phyloP scores from a whole-genome alignment of 306 rosid species.

The Acacia crassicarpa region DNA sequence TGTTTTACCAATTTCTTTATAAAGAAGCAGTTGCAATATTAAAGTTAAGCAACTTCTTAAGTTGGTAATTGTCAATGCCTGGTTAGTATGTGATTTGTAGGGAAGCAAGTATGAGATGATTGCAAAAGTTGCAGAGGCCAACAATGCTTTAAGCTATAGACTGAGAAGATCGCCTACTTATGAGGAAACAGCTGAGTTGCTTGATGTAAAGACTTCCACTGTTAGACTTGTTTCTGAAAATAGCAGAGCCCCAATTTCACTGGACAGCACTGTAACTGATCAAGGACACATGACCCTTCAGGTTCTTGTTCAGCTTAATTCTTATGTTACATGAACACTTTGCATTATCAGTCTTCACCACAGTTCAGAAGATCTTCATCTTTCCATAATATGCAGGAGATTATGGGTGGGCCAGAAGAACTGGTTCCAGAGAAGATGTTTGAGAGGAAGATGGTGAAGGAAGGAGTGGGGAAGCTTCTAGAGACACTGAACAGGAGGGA shows the following conservation, averaged over 20 bases:
- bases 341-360: background rate
- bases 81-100: constrained; percentile 73
- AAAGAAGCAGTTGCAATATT: background rate
- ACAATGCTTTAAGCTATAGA: constrained; percentile 46
- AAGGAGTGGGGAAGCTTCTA: constrained; percentile 58
- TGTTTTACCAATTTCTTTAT: background rate
- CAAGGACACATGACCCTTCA: constrained; percentile 57
- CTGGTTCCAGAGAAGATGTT: constrained; percentile 62
- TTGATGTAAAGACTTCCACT: constrained; percentile 45
- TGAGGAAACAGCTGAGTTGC: constrained; percentile 55
- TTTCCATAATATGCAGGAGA: constrained; percentile 52
- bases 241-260: constrained; percentile 58
- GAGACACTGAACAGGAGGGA: constrained; percentile 59
- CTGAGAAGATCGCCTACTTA: constrained; percentile 52
- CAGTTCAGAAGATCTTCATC: background rate
- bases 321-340: background rate
- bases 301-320: constrained; percentile 39
- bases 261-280: constrained; percentile 45
- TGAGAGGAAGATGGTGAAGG: constrained; percentile 46
- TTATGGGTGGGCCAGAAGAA: constrained; percentile 64
- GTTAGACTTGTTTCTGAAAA: constrained; percentile 57
- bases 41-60: constrained; percentile 15
- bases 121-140: constrained; percentile 63
- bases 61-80: constrained; percentile 60
- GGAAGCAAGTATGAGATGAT: constrained; percentile 55